A percentile compares a stretch with the other conserved stretches of the same genome.
These are phyloP conservation scores for Leishmania major DNA, from an alignment of 208 protist genomes.

Conservation along the genomic window DNA sequence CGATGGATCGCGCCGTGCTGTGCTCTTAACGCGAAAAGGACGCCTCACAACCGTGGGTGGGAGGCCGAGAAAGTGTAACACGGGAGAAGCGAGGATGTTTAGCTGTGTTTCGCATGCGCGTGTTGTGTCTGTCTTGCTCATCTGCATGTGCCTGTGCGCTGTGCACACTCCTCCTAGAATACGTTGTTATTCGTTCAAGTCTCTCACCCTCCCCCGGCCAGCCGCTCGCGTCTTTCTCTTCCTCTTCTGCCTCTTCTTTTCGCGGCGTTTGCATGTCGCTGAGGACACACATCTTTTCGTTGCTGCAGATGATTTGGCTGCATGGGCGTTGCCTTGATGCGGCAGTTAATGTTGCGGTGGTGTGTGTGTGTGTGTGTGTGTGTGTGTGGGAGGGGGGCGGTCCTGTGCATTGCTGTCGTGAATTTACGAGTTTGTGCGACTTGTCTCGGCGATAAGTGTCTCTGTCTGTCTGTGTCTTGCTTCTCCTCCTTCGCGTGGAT, in stretches of 20 bases:
- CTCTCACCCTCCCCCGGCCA: neutral
- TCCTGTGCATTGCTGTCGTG: too few relatives aligned
- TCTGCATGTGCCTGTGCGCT: conserved; percentile 7
- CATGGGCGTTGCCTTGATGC: too few relatives aligned
- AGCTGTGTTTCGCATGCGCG: neutral
- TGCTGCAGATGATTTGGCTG: too few relatives aligned
- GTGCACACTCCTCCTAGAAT: neutral
- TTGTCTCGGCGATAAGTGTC: neutral
- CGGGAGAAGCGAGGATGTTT: neutral
- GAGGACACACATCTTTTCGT: too few relatives aligned
- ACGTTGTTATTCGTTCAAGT: neutral
- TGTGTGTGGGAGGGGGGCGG: too few relatives aligned
- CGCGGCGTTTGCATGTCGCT: too few relatives aligned
- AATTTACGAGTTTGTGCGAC: neutral
- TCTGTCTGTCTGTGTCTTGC: neutral
- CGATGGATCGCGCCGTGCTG: neutral
- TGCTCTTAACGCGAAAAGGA: neutral
- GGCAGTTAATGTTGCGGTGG: too few relatives aligned
- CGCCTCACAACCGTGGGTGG: neutral
- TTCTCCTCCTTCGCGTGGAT: neutral
- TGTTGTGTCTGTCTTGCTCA: conserved; percentile 5
- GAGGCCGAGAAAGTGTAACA: too few relatives aligned
- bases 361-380: too few relatives aligned
- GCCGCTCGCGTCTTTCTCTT: neutral
- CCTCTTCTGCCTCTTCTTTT: neutral